Evolutionary conservation across 768 basidiomycete genomes (phyloP).

Genomic region (Pleurotus tuoliensis): DNA sequence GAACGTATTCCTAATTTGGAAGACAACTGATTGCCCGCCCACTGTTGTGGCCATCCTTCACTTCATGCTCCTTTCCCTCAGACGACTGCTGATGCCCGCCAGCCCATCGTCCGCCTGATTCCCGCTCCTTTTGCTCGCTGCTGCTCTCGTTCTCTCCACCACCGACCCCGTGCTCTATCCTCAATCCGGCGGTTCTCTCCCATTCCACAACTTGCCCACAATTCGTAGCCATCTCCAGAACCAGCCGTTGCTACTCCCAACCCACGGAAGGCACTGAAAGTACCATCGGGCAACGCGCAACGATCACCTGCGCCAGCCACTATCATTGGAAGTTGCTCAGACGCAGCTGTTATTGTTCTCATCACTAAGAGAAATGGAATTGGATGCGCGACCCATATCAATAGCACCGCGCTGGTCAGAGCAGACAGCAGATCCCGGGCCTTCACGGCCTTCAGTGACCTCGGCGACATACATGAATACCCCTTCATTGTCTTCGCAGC

Average conservation of each 20-base stretch:
- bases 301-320: background rate
- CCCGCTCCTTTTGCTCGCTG: slow-evolving; percentile 4
- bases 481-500: slow-evolving; percentile 35
- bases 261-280: background rate
- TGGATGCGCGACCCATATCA: slow-evolving; percentile 28
- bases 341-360: slow-evolving; percentile 3
- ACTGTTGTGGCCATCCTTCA: background rate
- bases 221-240: background rate
- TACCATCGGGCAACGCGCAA: background rate
- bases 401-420: slow-evolving; percentile 18
- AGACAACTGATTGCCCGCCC: background rate
- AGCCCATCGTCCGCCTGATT: background rate
- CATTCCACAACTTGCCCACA: background rate
- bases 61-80: background rate
- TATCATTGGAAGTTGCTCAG: background rate
- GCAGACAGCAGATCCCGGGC: background rate
- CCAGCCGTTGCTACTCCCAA: background rate
- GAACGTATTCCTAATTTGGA: background rate
- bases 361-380: slow-evolving; percentile 34
- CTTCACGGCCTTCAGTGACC: background rate
- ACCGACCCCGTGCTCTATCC: too few species aligned
- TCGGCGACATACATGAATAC: slow-evolving; percentile 6
- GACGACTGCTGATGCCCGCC: background rate
- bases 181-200: too few species aligned
- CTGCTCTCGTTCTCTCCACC: background rate